These are phyloP conservation scores for Pseudophaeomoniella oleicola DNA, from an alignment of 2,329 filamentous ascomycete genomes.

Conservation along the genomic window DNA sequence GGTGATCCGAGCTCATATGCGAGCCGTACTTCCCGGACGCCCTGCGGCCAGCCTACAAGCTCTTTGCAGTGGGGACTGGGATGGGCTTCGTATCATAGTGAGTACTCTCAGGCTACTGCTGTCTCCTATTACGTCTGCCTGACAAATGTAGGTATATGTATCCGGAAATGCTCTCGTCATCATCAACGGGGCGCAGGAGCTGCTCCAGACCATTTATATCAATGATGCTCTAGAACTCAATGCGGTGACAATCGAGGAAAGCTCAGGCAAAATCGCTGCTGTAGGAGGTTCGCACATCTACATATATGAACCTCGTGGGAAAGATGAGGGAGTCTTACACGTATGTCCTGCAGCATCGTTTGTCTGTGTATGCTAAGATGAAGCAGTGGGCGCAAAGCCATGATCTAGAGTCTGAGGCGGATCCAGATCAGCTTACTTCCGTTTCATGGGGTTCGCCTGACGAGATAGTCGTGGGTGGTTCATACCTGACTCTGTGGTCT, in stretches of 20 bases:
- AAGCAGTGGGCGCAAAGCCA: slow-evolving; percentile 26
- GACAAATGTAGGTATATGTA: slow-evolving; percentile 56
- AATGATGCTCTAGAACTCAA: slow-evolving; percentile 55
- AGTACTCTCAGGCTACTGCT: slow-evolving; percentile 17
- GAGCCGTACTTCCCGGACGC: slow-evolving; percentile 64
- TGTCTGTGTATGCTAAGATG: slow-evolving; percentile 1
- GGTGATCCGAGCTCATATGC: slow-evolving; percentile 43
- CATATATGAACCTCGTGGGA: slow-evolving; percentile 62
- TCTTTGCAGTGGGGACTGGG: slow-evolving; percentile 60
- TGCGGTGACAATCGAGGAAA: slow-evolving; percentile 67
- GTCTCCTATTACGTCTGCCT: slow-evolving; percentile 1
- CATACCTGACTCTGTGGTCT: slow-evolving; percentile 55
- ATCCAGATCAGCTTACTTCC: slow-evolving; percentile 30
- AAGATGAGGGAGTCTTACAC: slow-evolving; percentile 53
- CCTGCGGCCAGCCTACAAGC: slow-evolving; percentile 66
- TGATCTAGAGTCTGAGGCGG: slow-evolving; percentile 19
- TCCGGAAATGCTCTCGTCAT: slow-evolving; percentile 79
- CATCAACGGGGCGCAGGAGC: slow-evolving; percentile 55
- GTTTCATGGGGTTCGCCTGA: slow-evolving; percentile 80
- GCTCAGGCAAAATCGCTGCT: slow-evolving; percentile 70
- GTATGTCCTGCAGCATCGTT: background rate
- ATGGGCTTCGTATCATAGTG: slow-evolving; percentile 58
- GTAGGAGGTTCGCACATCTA: slow-evolving; percentile 54
- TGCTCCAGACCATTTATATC: slow-evolving; percentile 84
- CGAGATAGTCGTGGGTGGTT: slow-evolving; percentile 68